Evolutionary conservation across 1,284 basidiomycete genomes (phyloP), one percentile per base, ranked within the genome.

Genomic region (Golubevia sp.): DNA sequence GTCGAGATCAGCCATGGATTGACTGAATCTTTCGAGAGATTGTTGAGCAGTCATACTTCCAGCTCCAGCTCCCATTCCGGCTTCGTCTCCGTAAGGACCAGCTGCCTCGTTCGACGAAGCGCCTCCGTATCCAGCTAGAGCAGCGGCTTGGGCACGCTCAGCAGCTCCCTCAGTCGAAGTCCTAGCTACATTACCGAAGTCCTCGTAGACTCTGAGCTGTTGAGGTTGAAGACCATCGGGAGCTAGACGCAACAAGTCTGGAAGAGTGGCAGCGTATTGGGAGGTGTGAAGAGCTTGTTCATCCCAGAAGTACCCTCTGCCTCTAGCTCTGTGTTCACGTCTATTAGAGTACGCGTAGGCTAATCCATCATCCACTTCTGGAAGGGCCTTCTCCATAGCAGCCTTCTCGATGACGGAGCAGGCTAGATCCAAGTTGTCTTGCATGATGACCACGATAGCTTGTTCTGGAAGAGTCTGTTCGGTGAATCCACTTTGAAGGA

Each of bases 371-470:
- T 99, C 97, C 20, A 98, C 92, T 77, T 99, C 97, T n/a, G 90
- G 88, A 57, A 94, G 88, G 0, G 95, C 95, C 72, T 94, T 91
- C 77, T 99, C 95, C 92, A 97, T 97, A 0, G 97, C 97, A 6
- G 95, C 95, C 83, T 93, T 96, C 85, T 98, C 95, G 69, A 99
- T 94, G 5, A 95, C 92, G 61, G 90, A 89, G 83, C 96, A 98
- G 18, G 96, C 96, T 58, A 94, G 87, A 63, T 99, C 95, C 66
- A 98, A 87, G 78, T 99, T 99, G 78, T 98, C 95, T 71, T 91
- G 89, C 48, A 96, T 93, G 55, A 99, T 88, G 34, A 95, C 86
- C 25, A 90, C 85, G 63, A 98, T 88, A 53, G 86, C 86, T 52
- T 85, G 86, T 71, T 87, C 87, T 44, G 85, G 87, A 34, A 24